Evolutionary conservation across 352 stramenopile genomes (phyloP).

Genomic region (Achlya hypogyna): DNA sequence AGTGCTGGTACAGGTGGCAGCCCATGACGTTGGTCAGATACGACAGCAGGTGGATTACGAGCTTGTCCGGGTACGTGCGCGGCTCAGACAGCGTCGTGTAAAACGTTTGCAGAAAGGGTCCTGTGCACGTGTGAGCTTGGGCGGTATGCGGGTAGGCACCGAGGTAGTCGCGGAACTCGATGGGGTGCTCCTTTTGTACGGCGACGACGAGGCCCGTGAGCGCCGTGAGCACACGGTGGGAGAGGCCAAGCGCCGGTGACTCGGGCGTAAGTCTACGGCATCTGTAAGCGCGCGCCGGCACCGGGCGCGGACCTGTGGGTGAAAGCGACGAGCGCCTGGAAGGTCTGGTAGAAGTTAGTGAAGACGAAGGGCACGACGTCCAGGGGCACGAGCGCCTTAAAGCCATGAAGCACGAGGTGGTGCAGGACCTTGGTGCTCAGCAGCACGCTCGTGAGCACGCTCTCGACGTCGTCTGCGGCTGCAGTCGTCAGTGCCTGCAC

Average conservation of each 20-base stretch:
- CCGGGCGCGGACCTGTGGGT: background rate
- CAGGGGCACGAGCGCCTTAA: constrained; percentile 15
- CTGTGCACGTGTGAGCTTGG: constrained; percentile 25
- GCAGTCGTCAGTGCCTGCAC: background rate
- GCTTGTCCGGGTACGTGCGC: constrained; percentile 19
- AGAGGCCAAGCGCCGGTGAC: constrained; percentile 5
- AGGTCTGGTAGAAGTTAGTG: constrained; percentile 15
- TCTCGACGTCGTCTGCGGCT: background rate
- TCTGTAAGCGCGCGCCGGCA: background rate
- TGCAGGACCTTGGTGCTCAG: constrained; percentile 17
- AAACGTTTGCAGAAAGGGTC: constrained; percentile 10
- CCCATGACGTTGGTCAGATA: constrained; percentile 78
- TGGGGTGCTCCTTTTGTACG: constrained; percentile 68
- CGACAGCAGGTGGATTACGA: constrained; percentile 68
- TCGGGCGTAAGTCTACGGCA: constrained; percentile 1
- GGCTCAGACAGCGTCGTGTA: constrained; percentile 14
- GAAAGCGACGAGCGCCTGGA: constrained; percentile 5
- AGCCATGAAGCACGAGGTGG: constrained; percentile 17
- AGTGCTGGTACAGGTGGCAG: constrained; percentile 68
- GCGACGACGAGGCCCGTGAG: constrained; percentile 55
- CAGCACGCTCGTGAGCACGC: background rate
- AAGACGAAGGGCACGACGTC: constrained; percentile 19
- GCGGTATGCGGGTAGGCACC: constrained; percentile 50
- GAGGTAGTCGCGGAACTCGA: constrained; percentile 78
- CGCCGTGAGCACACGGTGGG: constrained; percentile 61